phyloP scores from a whole-genome alignment of 257 asterid species.

The Paraleonurus japonicus region DNA sequence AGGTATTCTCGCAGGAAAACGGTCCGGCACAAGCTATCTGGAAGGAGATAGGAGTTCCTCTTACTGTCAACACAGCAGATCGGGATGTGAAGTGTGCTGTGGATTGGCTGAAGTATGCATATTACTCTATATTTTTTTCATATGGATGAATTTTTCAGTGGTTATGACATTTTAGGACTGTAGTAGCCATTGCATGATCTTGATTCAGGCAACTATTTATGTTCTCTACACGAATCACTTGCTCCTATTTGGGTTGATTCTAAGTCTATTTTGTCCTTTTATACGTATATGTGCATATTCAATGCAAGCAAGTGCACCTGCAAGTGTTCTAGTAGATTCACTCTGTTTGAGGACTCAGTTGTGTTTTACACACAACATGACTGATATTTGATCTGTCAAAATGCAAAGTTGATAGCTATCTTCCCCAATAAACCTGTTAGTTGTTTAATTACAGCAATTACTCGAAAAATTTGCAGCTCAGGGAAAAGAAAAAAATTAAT shows the following conservation, averaged over 20 bases:
- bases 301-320: neutral
- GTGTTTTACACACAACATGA: neutral
- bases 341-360: neutral
- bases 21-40: slow-evolving; percentile 70
- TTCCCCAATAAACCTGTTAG: neutral
- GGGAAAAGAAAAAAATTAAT: neutral
- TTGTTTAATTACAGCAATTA: neutral
- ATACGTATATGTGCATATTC: neutral
- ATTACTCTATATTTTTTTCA: slow-evolving; percentile 7
- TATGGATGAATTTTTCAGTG: slow-evolving; percentile 1
- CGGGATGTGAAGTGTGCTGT: slow-evolving; percentile 46
- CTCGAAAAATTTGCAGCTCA: neutral
- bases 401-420: neutral
- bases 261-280: neutral
- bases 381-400: neutral
- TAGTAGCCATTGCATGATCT: neutral
- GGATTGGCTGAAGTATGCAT: slow-evolving; percentile 92
- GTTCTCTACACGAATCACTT: neutral
- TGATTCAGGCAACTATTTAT: neutral
- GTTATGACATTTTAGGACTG: neutral
- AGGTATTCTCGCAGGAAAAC: slow-evolving; percentile 75
- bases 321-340: neutral
- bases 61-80: slow-evolving; percentile 40
- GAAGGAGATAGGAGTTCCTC: slow-evolving; percentile 56
- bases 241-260: neutral